Evolutionary conservation across 371 early-diverging fungal species (phyloP).

Genomic region (Mucor ambiguus): DNA sequence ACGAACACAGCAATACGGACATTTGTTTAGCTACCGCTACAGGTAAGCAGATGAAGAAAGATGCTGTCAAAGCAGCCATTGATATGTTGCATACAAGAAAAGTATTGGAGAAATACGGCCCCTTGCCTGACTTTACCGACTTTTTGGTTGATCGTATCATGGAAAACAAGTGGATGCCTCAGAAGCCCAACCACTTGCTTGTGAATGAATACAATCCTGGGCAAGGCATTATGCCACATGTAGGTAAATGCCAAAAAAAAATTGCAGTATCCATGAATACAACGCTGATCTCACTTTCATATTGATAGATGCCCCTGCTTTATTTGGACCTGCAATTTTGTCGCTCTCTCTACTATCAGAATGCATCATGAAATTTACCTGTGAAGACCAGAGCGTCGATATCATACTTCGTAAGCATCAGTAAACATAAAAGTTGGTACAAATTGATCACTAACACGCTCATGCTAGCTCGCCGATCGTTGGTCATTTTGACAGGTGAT

Average conservation of each 20-base stretch:
- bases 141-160: constrained; percentile 49
- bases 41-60: constrained; percentile 39
- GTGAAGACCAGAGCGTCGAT: constrained; percentile 30
- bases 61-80: neutral
- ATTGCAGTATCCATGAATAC: neutral
- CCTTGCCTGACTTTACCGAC: constrained; percentile 53
- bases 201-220: constrained; percentile 75
- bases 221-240: constrained; percentile 69
- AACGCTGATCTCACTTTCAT: neutral
- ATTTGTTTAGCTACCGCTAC: constrained; percentile 69
- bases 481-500: constrained; percentile 65
- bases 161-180: constrained; percentile 38
- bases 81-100: constrained; percentile 34
- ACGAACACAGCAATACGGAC: constrained; percentile 77
- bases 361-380: constrained; percentile 70
- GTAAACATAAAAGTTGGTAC: neutral
- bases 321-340: constrained; percentile 69
- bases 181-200: constrained; percentile 62
- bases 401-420: constrained; percentile 49
- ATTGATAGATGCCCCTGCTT: constrained; percentile 55
- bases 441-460: neutral
- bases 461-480: constrained; percentile 57
- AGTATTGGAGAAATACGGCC: constrained; percentile 57
- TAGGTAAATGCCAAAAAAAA: constrained; percentile 32
- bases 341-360: constrained; percentile 68